A percentile compares a stretch with the other conserved stretches of the same genome.
These are phyloP conservation scores for Chaetomidium leptoderma DNA, from an alignment of 495 filamentous ascomycete species.

Conservation along the genomic window DNA sequence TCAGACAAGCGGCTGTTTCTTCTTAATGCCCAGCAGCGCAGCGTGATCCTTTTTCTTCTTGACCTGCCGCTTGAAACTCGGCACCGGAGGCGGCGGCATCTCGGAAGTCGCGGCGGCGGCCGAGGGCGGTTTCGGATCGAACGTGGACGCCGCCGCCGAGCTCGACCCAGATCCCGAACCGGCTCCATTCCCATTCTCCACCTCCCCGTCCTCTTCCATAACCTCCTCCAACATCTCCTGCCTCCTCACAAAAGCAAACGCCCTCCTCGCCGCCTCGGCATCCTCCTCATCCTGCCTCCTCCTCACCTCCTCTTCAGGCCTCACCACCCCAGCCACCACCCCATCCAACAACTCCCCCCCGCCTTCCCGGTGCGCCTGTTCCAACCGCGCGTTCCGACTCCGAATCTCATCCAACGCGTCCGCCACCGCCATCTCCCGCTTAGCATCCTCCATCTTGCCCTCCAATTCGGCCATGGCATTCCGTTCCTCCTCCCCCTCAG, in stretches of 20 bases:
- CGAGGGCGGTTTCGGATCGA: conserved; percentile 12
- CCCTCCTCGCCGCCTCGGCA: conserved; percentile 74
- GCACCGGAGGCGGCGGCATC: conserved; percentile 44
- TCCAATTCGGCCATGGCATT: conserved; percentile 89
- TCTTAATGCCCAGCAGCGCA: conserved; percentile 81
- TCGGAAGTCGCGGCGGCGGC: conserved; percentile 1
- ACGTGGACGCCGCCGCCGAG: conserved; percentile 29
- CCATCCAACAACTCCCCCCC: conserved; percentile 44
- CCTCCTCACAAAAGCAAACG: conserved; percentile 59
- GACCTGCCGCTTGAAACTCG: conserved; percentile 69
- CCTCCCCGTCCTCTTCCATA: conserved; percentile 36
- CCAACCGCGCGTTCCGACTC: conserved; percentile 80
- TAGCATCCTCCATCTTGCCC: conserved; percentile 83
- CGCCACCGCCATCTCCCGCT: conserved; percentile 93
- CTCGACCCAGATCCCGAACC: conserved; percentile 22
- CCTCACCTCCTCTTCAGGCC: conserved; percentile 49
- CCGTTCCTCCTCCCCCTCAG: conserved; percentile 69
- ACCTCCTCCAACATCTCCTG: conserved; percentile 47
- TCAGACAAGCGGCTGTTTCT: conserved; percentile 53
- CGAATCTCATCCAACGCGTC: conserved; percentile 95
- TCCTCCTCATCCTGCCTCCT: conserved; percentile 71
- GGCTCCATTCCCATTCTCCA: neutral
- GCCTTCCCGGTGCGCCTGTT: conserved; percentile 60
- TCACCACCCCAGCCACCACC: conserved; percentile 38
- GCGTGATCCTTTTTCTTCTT: conserved; percentile 79